Evolutionary conservation across 352 stramenopile genomes (phyloP), one percentile per base, ranked within the genome.

Genomic region (Blastocystis sp.): DNA sequence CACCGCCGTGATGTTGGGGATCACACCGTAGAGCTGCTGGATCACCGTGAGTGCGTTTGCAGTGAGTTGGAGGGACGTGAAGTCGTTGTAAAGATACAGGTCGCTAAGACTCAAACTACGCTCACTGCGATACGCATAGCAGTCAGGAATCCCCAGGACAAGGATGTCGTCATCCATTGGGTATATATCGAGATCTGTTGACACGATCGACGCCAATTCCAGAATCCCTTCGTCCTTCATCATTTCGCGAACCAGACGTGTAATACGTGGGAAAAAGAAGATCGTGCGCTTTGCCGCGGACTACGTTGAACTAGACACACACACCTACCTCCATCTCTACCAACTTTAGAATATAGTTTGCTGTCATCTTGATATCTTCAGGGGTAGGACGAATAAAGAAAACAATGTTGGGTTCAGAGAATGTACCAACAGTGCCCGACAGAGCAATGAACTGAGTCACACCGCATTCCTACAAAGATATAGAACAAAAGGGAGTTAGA

Each of bases 141-240:
- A 54, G 0, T 29, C 23, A 45, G 39, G 50, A 15, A 73, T 63
- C 0, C 70, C 77, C 15, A 88, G 62, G 26, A 59, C 73, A 7
- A 88, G 53, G 8, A 88, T 39, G 41, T 88, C 77, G 9, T 88
- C 77, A 29, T 88, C 77, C 26, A 88, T 15, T 11, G 77, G 77
- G 43, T 64, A 88, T 0, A 88, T 64, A 23, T 88, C 53, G n/a
- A 88, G 29, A 45, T 88, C 59, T 8, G 66, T 84, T 39, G 59
- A 39, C 2, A 45, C 9, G 15, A 66, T 45, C 3, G 43, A 50
- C 3, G 34, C 50, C 37, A 68, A 9, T 2, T 84, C 73, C 5
- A 45, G 23, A n/a, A 84, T 64, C 0, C 73, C 73, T 63, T 26
- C 62, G n/a, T 66, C 53, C 7, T 45, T 64, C 73, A 84, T 63